Conservation (phyloP, 768 basidiomycete species). For the Russula compacta region DNA sequence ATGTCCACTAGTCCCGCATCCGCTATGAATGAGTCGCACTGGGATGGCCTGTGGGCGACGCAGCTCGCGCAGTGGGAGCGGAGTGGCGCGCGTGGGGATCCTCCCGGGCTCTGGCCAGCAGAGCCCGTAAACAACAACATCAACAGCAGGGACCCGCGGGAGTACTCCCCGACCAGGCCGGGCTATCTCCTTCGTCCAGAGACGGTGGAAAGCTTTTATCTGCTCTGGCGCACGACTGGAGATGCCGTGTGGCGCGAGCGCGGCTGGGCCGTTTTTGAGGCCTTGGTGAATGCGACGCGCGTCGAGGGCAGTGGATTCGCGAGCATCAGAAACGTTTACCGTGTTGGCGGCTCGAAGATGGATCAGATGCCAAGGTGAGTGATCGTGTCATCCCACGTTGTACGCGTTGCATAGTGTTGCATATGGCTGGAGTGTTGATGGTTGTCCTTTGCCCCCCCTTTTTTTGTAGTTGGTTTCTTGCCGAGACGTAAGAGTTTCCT, state of each 20-base stretch:
- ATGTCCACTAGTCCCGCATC: neutral
- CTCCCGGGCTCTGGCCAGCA: slow-evolving; percentile 1
- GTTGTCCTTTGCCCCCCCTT: neutral
- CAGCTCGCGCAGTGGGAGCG: slow-evolving; percentile 21
- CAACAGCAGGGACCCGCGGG: slow-evolving; percentile 29
- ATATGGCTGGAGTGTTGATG: neutral
- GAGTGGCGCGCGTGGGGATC: slow-evolving; percentile 1
- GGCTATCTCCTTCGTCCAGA: slow-evolving; percentile 58
- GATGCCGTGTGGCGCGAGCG: slow-evolving; percentile 60
- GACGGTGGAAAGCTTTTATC: slow-evolving; percentile 66
- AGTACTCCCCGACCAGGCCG: slow-evolving; percentile 41
- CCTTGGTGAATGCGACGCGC: slow-evolving; percentile 51
- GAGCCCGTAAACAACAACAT: neutral
- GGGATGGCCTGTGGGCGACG: neutral
- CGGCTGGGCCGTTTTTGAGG: slow-evolving; percentile 63
- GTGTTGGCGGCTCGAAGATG: slow-evolving; percentile 24
- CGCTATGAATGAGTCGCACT: neutral
- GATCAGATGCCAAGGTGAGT: slow-evolving; percentile 71
- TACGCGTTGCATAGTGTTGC: no score
- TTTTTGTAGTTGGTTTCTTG: slow-evolving; percentile 39
- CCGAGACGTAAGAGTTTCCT: slow-evolving; percentile 35
- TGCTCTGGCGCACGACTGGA: slow-evolving; percentile 63
- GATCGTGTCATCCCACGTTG: neutral
- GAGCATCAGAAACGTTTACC: slow-evolving; percentile 41
- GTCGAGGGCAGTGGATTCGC: slow-evolving; percentile 52